Conservation (phyloP, 495 filamentous ascomycete species). For the Aspergillus hancockii region DNA sequence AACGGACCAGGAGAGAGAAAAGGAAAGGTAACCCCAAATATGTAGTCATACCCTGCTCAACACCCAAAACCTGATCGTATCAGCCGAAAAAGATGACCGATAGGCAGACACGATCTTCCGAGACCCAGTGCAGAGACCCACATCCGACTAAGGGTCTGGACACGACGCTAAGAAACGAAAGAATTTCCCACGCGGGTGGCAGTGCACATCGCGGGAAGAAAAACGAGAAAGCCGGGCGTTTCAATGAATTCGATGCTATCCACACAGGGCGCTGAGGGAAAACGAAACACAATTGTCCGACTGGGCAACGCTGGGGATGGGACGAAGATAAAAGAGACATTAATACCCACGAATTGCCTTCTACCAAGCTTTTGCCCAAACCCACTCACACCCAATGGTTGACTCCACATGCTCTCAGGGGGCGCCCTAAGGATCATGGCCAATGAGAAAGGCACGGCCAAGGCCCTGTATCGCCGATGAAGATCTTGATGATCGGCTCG, state of each 20-base stretch:
- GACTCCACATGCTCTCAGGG: conserved; percentile 1
- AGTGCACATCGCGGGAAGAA: neutral
- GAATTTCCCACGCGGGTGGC: neutral
- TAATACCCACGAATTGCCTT: neutral
- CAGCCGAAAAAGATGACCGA: neutral
- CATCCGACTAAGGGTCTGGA: neutral
- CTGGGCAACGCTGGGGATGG: no score
- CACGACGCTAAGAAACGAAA: neutral
- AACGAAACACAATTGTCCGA: neutral
- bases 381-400: neutral
- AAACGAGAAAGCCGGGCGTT: neutral
- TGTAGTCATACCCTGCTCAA: no score
- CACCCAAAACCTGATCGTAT: neutral
- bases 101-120: neutral
- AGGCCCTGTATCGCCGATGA: no score
- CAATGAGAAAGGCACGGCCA: no score
- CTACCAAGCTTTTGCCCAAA: neutral
- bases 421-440: neutral
- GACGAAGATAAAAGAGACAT: neutral
- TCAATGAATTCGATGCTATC: no score
- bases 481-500: neutral
- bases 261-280: neutral
- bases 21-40: no score
- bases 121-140: no score
- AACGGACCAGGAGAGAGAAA: neutral